Conservation (phyloP, 345 rosid genomes). For the Geranium brycei region DNA sequence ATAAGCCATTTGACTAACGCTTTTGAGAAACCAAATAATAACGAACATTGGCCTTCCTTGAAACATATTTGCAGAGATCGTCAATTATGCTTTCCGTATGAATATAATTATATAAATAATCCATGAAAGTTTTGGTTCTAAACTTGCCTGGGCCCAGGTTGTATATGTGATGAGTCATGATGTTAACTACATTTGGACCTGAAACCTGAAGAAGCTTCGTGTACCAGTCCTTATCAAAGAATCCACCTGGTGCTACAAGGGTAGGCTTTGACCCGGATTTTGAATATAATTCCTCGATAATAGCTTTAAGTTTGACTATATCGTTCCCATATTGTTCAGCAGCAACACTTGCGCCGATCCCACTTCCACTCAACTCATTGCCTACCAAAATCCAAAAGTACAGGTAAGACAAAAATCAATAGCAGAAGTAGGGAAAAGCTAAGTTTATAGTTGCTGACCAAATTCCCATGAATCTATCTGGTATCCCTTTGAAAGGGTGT, state of each 20-base stretch:
- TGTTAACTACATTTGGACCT: conserved; percentile 46
- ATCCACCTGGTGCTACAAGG: conserved; percentile 88
- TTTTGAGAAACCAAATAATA: too few species aligned
- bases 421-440: background rate
- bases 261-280: conserved; percentile 41
- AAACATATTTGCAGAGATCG: too few species aligned
- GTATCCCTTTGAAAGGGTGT: conserved; percentile 69
- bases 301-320: conserved; percentile 38
- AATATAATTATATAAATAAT: background rate
- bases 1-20: background rate
- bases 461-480: conserved; percentile 90
- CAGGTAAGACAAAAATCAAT: conserved; percentile 3
- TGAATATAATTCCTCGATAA: conserved; percentile 45
- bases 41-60: too few species aligned
- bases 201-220: conserved; percentile 62
- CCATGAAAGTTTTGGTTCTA: background rate
- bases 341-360: conserved; percentile 64
- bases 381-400: conserved; percentile 27
- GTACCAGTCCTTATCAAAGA: conserved; percentile 62
- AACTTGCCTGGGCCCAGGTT: conserved; percentile 76
- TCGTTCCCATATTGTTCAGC: conserved; percentile 80
- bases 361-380: conserved; percentile 80
- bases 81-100: too few species aligned
- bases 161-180: conserved; percentile 83
- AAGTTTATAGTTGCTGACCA: conserved; percentile 31